Conservation (phyloP, 2,329 filamentous ascomycete genomes). For the Penicillium expansum region DNA sequence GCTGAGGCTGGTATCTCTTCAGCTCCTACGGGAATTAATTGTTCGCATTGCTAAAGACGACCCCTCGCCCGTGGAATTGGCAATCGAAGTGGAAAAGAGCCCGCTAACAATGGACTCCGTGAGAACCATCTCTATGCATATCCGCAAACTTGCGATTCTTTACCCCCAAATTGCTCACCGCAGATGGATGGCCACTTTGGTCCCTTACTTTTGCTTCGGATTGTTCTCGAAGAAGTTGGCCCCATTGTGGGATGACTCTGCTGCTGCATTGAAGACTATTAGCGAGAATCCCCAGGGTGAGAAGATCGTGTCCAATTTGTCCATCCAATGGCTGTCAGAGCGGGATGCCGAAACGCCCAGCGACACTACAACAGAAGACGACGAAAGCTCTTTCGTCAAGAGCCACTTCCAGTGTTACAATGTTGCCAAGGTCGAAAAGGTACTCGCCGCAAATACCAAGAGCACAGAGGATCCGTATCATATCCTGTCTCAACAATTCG, state of each 20-base stretch:
- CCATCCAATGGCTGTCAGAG: slow-evolving; percentile 71
- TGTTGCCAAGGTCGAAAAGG: slow-evolving; percentile 57
- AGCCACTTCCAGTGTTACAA: slow-evolving; percentile 80
- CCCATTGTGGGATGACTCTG: slow-evolving; percentile 82
- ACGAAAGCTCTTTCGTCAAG: slow-evolving; percentile 23
- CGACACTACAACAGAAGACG: slow-evolving; percentile 26
- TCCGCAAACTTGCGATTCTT: slow-evolving; percentile 69
- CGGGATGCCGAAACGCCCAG: slow-evolving; percentile 23
- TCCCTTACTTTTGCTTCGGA: slow-evolving; percentile 84
- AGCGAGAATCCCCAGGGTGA: slow-evolving; percentile 69
- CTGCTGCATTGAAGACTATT: slow-evolving; percentile 71
- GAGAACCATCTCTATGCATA: slow-evolving; percentile 76
- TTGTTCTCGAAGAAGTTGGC: slow-evolving; percentile 81
- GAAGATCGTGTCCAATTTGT: slow-evolving; percentile 65
- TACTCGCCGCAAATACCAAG: slow-evolving; percentile 53
- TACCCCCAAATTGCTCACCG: slow-evolving; percentile 61
- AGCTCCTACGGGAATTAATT: slow-evolving; percentile 65
- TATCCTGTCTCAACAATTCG: slow-evolving; percentile 62
- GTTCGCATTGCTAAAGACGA: slow-evolving; percentile 49
- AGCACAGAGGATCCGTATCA: slow-evolving; percentile 55
- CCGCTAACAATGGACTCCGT: slow-evolving; percentile 73
- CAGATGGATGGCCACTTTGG: slow-evolving; percentile 66
- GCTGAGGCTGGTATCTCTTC: slow-evolving; percentile 69
- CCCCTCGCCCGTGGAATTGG: slow-evolving; percentile 50
- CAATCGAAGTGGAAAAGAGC: slow-evolving; percentile 76